These are phyloP conservation scores for Breynia disticha DNA, from an alignment of 441 rosid genomes.

Conservation along the genomic window DNA sequence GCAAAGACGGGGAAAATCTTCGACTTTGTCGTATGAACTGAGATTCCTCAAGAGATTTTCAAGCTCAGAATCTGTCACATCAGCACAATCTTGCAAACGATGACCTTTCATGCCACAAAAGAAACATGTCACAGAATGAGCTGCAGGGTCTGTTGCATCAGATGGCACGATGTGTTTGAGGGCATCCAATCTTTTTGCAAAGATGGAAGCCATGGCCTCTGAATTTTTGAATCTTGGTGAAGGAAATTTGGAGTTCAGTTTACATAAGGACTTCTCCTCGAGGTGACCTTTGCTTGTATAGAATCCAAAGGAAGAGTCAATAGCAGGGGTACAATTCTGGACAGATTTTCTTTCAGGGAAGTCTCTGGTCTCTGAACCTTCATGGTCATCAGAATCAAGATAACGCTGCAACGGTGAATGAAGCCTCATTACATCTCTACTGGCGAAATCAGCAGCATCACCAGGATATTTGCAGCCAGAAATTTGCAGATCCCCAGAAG, in stretches of 20 bases:
- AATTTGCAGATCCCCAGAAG: conserved; percentile 18
- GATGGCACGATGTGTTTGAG: conserved; percentile 42
- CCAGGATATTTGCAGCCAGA: conserved; percentile 2
- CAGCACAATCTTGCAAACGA: conserved; percentile 45
- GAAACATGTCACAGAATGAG: conserved; percentile 36
- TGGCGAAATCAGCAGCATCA: conserved; percentile 19
- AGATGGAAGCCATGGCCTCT: conserved; percentile 53
- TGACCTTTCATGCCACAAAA: conserved; percentile 74
- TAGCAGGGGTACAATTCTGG: conserved; percentile 15
- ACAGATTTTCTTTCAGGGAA: conserved; percentile 13
- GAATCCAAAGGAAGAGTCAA: conserved; percentile 25
- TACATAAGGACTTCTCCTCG: conserved; percentile 22
- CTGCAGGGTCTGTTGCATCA: conserved; percentile 23
- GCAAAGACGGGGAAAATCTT: conserved; percentile 40
- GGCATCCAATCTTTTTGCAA: conserved; percentile 72
- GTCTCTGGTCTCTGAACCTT: conserved; percentile 15
- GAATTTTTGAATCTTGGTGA: conserved; percentile 33
- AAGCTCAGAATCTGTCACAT: conserved; percentile 50
- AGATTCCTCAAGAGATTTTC: conserved; percentile 39
- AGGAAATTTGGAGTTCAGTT: conserved; percentile 24
- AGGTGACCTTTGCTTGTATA: conserved; percentile 17
- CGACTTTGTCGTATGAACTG: conserved; percentile 25
- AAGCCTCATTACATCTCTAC: conserved; percentile 20
- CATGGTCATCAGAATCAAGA: conserved; percentile 13
- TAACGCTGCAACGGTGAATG: conserved; percentile 13